phyloP scores from a whole-genome alignment of 768 basidiomycete genomes.

The Pisolithus microcarpus region DNA sequence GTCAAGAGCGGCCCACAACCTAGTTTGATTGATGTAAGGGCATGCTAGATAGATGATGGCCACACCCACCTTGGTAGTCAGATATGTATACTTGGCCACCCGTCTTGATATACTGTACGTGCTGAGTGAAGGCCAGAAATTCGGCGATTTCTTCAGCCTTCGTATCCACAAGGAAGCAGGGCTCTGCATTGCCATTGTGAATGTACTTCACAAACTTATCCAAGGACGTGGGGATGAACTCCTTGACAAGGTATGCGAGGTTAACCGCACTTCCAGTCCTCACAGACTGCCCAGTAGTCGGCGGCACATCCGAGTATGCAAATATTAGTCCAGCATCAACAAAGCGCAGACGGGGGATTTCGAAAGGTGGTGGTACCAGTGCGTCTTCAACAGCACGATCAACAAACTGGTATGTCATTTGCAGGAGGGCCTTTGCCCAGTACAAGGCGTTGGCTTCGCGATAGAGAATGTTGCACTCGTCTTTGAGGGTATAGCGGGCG shows the following conservation, averaged over 20 bases:
- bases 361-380: background rate
- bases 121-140: background rate
- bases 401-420: conserved; percentile 6
- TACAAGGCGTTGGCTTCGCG: conserved; percentile 1
- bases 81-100: too few species aligned
- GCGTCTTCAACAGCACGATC: background rate
- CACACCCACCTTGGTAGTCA: too few species aligned
- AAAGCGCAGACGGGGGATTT: conserved; percentile 5
- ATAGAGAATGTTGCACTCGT: too few species aligned
- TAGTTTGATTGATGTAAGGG: background rate
- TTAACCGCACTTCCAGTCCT: background rate
- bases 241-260: background rate
- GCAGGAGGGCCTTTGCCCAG: conserved; percentile 5
- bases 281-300: background rate
- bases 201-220: too few species aligned
- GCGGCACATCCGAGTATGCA: background rate
- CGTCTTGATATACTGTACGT: too few species aligned
- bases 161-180: background rate
- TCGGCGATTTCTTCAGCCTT: background rate
- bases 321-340: conserved; percentile 4
- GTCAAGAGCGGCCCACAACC: too few species aligned
- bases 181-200: background rate
- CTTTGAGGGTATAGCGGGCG: background rate
- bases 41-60: too few species aligned
- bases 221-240: background rate